Evolutionary conservation across 495 filamentous ascomycete species (phyloP), one percentile per base, ranked within the genome.

Genomic region (Aspergillus bertholletiae): DNA sequence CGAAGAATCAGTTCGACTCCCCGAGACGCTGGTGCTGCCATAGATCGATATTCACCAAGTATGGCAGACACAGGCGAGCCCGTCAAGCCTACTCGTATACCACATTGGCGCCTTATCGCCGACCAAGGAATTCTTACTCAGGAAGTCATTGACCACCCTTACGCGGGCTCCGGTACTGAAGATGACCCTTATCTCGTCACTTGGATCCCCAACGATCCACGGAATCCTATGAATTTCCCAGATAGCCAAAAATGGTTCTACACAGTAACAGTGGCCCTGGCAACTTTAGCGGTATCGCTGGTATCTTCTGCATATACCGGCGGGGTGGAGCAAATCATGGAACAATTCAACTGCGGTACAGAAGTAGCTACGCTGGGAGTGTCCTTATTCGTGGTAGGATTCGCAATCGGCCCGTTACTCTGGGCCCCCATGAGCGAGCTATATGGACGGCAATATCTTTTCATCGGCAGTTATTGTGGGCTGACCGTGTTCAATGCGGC

Each of bases 301-400:
- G 83, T 83, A 28, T 88, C 84, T 13, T 87, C 86, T 6, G 86
- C 86, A 7, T 90, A 84, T 56, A 71, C 84, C 26, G 85, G 86
- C 22, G 86, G 87, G 46, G 67, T 87, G 6, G 62, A 66, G 4
- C 69, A 84, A 53, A 77, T 88, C 39, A 71, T 83, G 43, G 41
- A 27, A 7, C 73, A 81, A 18, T 87, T 88, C 58, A 35, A 77
- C 27, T 69, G 84, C 46, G 72, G 75, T 28, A 60, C 71, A 1
- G 80, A 81, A 37, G 70, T 87, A 4, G 78, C 77, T 20, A 80
- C 80, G 23, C 64, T 88, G 3, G 85, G 84, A 8, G 61, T 89
- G 21, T 87, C 84, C 20, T 65, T 87, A 46, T 89, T 86, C 65
- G 84, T 88, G 23, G 52, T 86, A 7, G 86, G 86, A 0, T 86